Evolutionary conservation across 2,329 filamentous ascomycete genomes (phyloP).

Genomic region (Hirsutella rhossiliensis): DNA sequence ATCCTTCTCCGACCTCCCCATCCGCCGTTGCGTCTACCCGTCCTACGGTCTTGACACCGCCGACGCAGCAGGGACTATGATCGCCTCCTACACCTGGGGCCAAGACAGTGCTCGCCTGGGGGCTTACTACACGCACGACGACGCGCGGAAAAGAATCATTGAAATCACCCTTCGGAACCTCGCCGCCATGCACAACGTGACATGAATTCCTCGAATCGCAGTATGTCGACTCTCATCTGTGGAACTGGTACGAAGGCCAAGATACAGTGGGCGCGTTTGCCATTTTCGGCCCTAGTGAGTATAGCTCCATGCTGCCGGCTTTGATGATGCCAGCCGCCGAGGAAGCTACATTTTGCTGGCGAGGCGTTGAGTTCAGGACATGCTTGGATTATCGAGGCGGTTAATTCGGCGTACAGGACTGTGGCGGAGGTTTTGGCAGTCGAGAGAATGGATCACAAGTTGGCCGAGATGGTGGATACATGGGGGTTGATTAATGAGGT

Average conservation of each 20-base stretch:
- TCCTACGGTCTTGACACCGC: slow-evolving; percentile 13
- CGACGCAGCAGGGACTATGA: slow-evolving; percentile 11
- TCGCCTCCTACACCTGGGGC: slow-evolving; percentile 13
- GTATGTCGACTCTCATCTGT: slow-evolving; percentile 9
- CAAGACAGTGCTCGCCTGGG: slow-evolving; percentile 13
- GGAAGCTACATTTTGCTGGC: slow-evolving; percentile 12
- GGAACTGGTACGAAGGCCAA: slow-evolving; percentile 11
- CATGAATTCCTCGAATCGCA: slow-evolving; percentile 8
- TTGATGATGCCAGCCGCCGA: slow-evolving; percentile 11
- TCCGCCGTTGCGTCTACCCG: slow-evolving; percentile 19
- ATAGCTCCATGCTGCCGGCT: slow-evolving; percentile 9
- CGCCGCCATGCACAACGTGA: slow-evolving; percentile 11
- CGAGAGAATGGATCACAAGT: slow-evolving; percentile 9
- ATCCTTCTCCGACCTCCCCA: slow-evolving; percentile 16
- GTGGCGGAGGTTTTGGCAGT: slow-evolving; percentile 6
- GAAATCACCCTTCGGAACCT: slow-evolving; percentile 9
- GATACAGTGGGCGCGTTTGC: slow-evolving; percentile 12
- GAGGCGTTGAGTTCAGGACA: slow-evolving; percentile 14
- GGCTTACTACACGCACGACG: slow-evolving; percentile 8
- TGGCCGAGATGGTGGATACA: slow-evolving; percentile 7
- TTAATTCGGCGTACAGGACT: slow-evolving; percentile 12
- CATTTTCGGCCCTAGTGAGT: slow-evolving; percentile 12
- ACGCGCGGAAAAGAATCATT: slow-evolving; percentile 6
- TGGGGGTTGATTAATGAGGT: slow-evolving; percentile 10
- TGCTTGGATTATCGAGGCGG: slow-evolving; percentile 13